These are phyloP conservation scores for Alternaria gaisen DNA, from an alignment of 2,329 filamentous ascomycete species.

Conservation along the genomic window DNA sequence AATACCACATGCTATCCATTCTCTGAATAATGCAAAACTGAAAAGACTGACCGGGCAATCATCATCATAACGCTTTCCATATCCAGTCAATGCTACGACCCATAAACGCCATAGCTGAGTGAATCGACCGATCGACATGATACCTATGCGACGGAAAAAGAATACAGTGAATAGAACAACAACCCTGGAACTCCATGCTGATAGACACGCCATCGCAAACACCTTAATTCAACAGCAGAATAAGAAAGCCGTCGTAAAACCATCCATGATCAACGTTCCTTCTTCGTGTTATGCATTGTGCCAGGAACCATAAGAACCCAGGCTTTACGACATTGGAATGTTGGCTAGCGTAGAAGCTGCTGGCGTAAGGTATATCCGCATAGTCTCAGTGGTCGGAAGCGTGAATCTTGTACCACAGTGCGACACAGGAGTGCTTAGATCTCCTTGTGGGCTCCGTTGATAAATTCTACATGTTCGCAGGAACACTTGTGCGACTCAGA, in stretches of 20 bases:
- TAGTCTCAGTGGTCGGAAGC: neutral
- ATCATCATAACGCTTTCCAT: neutral
- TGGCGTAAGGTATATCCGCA: neutral
- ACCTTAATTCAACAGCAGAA: neutral
- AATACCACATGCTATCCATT: neutral
- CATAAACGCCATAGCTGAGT: neutral
- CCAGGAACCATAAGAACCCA: neutral
- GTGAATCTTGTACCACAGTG: neutral
- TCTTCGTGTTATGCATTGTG: neutral
- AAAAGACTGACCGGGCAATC: neutral
- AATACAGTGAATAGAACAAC: neutral
- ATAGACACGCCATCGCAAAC: neutral
- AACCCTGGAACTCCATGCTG: neutral
- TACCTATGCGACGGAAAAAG: neutral
- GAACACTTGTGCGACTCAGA: slow-evolving; percentile 30
- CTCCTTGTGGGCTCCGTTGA: neutral
- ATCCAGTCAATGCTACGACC: neutral
- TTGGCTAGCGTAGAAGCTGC: neutral
- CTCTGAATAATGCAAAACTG: neutral
- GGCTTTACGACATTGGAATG: neutral
- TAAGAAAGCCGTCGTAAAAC: neutral
- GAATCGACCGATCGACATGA: neutral
- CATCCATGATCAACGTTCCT: neutral
- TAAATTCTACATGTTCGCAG: slow-evolving; percentile 34
- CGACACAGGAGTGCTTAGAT: neutral